Conservation (phyloP, 768 basidiomycete species). For the Mycena polygramma region DNA sequence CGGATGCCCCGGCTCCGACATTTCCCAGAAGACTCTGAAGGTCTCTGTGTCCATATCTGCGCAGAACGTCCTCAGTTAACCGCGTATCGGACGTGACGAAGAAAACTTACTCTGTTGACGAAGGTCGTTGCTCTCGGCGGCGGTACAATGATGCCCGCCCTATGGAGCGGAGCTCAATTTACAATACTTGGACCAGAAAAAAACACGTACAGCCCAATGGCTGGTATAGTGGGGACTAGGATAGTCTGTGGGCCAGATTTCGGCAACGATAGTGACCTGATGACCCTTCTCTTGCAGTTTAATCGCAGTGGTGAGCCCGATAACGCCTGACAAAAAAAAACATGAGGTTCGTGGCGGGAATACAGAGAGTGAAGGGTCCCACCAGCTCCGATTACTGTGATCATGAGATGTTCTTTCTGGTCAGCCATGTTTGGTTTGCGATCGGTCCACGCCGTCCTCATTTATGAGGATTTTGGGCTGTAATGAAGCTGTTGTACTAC, state of each 20-base stretch:
- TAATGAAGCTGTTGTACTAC: too few relatives aligned
- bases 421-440: neutral
- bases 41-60: conserved; percentile 68
- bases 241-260: conserved; percentile 63
- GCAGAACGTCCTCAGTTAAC: too few relatives aligned
- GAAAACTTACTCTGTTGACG: conserved; percentile 20
- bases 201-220: conserved; percentile 64
- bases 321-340: conserved; percentile 55
- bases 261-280: conserved; percentile 64
- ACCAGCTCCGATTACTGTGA: conserved; percentile 25
- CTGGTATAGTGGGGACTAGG: conserved; percentile 66
- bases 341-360: neutral
- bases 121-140: conserved; percentile 17
- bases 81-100: too few relatives aligned
- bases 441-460: neutral
- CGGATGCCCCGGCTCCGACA: conserved; percentile 58
- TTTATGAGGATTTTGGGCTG: neutral
- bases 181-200: neutral
- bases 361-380: neutral
- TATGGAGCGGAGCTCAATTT: neutral
- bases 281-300: conserved; percentile 63
- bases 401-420: neutral
- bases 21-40: conserved; percentile 65
- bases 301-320: conserved; percentile 69
- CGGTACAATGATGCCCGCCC: conserved; percentile 52